Evolutionary conservation across 2,329 filamentous ascomycete genomes (phyloP).

Genomic region (Aspergillus aculeatinus): DNA sequence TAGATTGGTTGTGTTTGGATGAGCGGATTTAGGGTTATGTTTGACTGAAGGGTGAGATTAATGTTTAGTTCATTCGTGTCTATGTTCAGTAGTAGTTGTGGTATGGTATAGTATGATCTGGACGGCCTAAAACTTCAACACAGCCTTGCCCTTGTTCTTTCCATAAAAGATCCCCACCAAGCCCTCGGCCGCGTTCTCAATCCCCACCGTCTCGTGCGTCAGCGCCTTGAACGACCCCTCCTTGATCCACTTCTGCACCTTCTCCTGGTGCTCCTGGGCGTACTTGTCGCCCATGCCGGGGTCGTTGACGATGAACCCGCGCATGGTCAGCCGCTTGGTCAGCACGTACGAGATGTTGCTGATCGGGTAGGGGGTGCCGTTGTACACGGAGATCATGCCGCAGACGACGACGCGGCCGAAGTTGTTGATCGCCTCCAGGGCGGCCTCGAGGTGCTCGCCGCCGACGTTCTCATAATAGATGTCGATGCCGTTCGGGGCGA

Average conservation of each 20-base stretch:
- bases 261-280: slow-evolving; percentile 69
- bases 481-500: slow-evolving; percentile 76
- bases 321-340: slow-evolving; percentile 64
- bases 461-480: slow-evolving; percentile 83
- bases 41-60: too few relatives aligned
- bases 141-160: slow-evolving; percentile 83
- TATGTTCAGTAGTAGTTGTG: neutral
- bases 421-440: slow-evolving; percentile 62
- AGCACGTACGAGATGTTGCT: slow-evolving; percentile 66
- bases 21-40: too few relatives aligned
- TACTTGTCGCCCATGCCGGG: slow-evolving; percentile 66
- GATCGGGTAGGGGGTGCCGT: slow-evolving; percentile 65
- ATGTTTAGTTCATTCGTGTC: neutral
- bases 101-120: too few relatives aligned
- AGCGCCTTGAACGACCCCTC: slow-evolving; percentile 74
- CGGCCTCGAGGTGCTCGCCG: slow-evolving; percentile 70
- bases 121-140: slow-evolving; percentile 62
- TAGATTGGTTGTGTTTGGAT: neutral
- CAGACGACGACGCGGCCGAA: slow-evolving; percentile 66
- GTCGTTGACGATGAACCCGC: slow-evolving; percentile 73
- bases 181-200: slow-evolving; percentile 73
- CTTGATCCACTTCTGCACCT: slow-evolving; percentile 71
- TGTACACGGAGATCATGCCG: slow-evolving; percentile 76
- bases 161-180: slow-evolving; percentile 73
- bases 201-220: slow-evolving; percentile 68